These are phyloP conservation scores for Suillus subluteus DNA, from an alignment of 768 basidiomycete species.

Conservation along the genomic window DNA sequence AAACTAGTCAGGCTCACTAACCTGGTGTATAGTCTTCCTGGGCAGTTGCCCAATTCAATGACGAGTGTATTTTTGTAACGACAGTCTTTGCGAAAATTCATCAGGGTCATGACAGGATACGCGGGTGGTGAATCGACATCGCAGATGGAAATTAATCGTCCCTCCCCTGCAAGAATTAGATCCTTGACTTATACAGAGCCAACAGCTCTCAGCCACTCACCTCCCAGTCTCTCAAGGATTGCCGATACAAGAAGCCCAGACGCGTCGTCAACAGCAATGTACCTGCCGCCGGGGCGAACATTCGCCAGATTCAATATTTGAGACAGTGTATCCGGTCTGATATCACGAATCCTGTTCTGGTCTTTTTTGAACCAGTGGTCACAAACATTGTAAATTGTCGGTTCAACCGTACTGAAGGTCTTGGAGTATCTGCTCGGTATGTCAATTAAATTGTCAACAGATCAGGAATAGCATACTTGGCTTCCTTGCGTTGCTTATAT, in stretches of 20 bases:
- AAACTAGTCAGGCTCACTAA: constrained; percentile 32
- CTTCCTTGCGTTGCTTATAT: constrained; percentile 95
- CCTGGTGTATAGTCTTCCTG: constrained; percentile 76
- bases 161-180: constrained; percentile 56
- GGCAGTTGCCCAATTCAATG: constrained; percentile 90
- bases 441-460: constrained; percentile 1
- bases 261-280: constrained; percentile 89
- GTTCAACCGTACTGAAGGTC: constrained; percentile 83
- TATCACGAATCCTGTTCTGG: constrained; percentile 76
- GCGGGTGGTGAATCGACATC: constrained; percentile 93
- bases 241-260: constrained; percentile 87
- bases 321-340: constrained; percentile 86
- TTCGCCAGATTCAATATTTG: constrained; percentile 87
- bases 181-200: neutral
- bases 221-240: constrained; percentile 85
- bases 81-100: constrained; percentile 80
- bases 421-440: constrained; percentile 72
- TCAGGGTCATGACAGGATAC: constrained; percentile 77
- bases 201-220: constrained; percentile 40
- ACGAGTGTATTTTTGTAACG: constrained; percentile 56
- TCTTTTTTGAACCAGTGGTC: constrained; percentile 90
- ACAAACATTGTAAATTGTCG: constrained; percentile 85
- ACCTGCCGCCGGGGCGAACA: constrained; percentile 83
- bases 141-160: constrained; percentile 81
- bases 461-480: constrained; percentile 65